Conservation (phyloP, 2,329 filamentous ascomycete species). For the Mollisiaceae sp. region DNA sequence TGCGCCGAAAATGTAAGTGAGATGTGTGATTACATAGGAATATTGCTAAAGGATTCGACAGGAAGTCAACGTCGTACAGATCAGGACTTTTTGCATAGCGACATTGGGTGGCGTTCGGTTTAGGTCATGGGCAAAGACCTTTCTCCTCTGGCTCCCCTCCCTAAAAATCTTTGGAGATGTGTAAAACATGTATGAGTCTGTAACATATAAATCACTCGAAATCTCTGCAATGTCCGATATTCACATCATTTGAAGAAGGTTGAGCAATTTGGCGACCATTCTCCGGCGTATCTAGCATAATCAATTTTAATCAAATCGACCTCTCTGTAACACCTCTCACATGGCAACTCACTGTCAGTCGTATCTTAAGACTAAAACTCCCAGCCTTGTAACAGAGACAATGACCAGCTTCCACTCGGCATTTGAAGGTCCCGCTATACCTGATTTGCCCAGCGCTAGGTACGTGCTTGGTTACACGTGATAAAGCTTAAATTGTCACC, state of each 20-base stretch:
- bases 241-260: neutral
- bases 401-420: neutral
- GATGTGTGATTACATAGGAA: neutral
- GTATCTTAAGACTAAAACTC: neutral
- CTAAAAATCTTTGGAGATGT: neutral
- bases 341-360: neutral
- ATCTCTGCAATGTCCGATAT: neutral
- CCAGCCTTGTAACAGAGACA: neutral
- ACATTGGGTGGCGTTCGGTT: constrained; percentile 5
- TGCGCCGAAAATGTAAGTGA: constrained; percentile 53
- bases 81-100: constrained; percentile 5
- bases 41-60: neutral
- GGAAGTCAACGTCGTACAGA: no score
- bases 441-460: neutral
- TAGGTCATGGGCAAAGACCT: neutral
- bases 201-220: neutral
- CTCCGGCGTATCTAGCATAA: neutral
- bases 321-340: neutral
- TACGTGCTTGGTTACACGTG: neutral
- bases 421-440: neutral
- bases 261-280: neutral
- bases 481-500: constrained; percentile 26
- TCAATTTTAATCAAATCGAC: neutral
- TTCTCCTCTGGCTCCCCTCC: constrained; percentile 3
- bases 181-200: neutral